phyloP scores from a whole-genome alignment of 78 protist genomes.

The Dictyostelium citrinum region DNA sequence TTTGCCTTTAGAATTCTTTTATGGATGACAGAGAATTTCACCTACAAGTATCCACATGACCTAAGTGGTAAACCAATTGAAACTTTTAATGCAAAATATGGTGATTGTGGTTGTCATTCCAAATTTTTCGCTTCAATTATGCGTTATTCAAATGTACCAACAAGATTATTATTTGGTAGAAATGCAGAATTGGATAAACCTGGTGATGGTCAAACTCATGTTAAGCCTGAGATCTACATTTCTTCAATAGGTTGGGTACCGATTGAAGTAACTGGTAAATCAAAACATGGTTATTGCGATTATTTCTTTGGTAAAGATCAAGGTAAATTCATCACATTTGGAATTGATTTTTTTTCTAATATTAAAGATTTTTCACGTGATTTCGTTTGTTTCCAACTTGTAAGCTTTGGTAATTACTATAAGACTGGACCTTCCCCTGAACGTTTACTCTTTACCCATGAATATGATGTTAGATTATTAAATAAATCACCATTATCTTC shows the following conservation, averaged over 20 bases:
- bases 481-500: background rate
- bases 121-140: background rate
- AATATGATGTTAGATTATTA: background rate
- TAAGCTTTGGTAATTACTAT: background rate
- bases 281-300: background rate
- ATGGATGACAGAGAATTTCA: background rate
- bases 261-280: background rate
- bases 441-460: background rate
- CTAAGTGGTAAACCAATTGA: background rate
- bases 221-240: background rate
- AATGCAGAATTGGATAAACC: background rate
- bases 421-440: background rate
- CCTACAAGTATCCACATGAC: background rate
- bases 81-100: background rate
- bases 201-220: background rate
- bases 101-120: conserved; percentile 9
- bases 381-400: background rate
- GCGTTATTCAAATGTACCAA: background rate
- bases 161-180: background rate
- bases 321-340: background rate
- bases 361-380: background rate
- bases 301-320: background rate
- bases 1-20: conserved; percentile 9
- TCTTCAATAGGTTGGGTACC: conserved; percentile 14
- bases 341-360: background rate